Evolutionary conservation across 306 rosid species (phyloP).

Genomic region (Pterocarpus macrocarpus): DNA sequence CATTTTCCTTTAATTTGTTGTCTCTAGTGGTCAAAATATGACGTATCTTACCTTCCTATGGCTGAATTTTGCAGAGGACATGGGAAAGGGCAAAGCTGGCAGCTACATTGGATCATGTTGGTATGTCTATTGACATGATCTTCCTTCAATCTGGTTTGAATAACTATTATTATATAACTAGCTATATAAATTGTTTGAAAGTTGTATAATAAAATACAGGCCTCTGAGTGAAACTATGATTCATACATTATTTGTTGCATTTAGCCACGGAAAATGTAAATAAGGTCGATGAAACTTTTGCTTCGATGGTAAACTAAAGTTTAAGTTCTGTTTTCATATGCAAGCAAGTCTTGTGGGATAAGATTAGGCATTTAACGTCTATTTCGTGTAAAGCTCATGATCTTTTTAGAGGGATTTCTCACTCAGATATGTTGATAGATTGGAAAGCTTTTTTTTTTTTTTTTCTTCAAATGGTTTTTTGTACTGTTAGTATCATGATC

Average conservation of each 20-base stretch:
- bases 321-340: conserved; percentile 34
- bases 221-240: background rate
- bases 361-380: background rate
- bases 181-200: conserved; percentile 37
- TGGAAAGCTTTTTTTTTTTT: too few relatives aligned
- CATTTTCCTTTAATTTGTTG: background rate
- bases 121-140: conserved; percentile 59
- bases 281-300: conserved; percentile 4
- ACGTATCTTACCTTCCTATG: conserved; percentile 12
- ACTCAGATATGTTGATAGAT: too few relatives aligned
- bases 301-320: conserved; percentile 23
- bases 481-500: too few relatives aligned
- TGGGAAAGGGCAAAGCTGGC: conserved; percentile 98
- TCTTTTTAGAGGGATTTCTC: too few relatives aligned
- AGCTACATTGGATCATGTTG: conserved; percentile 81
- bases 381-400: too few relatives aligned
- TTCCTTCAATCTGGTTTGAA: conserved; percentile 38
- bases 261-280: background rate
- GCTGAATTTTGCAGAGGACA: conserved; percentile 76
- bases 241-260: background rate
- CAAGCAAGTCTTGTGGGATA: background rate
- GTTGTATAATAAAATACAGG: background rate
- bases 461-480: too few relatives aligned
- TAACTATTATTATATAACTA: conserved; percentile 21
- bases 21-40: conserved; percentile 17